These are phyloP conservation scores for Kwoniella dejecticola DNA, from an alignment of 768 basidiomycete species.

Conservation along the genomic window DNA sequence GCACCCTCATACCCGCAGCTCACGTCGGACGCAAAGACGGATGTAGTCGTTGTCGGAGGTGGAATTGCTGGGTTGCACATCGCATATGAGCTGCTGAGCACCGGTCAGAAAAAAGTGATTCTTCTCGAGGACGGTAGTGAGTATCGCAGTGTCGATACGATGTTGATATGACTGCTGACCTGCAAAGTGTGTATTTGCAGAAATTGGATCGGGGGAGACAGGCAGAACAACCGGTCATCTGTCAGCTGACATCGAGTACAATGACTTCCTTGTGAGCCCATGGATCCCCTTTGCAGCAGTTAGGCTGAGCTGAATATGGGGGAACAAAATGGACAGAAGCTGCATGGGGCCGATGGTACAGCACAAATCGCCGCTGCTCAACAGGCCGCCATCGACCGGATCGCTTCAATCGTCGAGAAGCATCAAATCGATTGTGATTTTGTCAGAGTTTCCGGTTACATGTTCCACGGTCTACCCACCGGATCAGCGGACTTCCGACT, in stretches of 20 bases:
- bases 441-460: conserved; percentile 28
- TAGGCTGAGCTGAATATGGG: too few species aligned
- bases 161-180: too few species aligned
- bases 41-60: conserved; percentile 30
- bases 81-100: conserved; percentile 29
- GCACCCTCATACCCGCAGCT: conserved; percentile 22
- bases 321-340: too few species aligned
- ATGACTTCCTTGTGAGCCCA: conserved; percentile 32
- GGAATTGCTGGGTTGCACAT: conserved; percentile 36
- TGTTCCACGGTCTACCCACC: conserved; percentile 30
- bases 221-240: conserved; percentile 33
- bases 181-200: background rate
- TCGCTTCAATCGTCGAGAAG: conserved; percentile 29
- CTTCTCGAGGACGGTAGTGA: conserved; percentile 38
- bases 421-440: conserved; percentile 35
- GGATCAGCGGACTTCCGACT: conserved; percentile 13
- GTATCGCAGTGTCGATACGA: too few species aligned
- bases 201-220: conserved; percentile 35
- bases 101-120: conserved; percentile 28
- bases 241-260: conserved; percentile 32
- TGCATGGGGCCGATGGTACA: conserved; percentile 28
- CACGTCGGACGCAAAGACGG: conserved; percentile 14
- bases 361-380: conserved; percentile 33
- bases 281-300: too few species aligned
- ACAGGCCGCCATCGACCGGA: conserved; percentile 31